These are phyloP conservation scores for Fusarium sp. DNA, from an alignment of 2,329 filamentous ascomycete species.

Conservation along the genomic window DNA sequence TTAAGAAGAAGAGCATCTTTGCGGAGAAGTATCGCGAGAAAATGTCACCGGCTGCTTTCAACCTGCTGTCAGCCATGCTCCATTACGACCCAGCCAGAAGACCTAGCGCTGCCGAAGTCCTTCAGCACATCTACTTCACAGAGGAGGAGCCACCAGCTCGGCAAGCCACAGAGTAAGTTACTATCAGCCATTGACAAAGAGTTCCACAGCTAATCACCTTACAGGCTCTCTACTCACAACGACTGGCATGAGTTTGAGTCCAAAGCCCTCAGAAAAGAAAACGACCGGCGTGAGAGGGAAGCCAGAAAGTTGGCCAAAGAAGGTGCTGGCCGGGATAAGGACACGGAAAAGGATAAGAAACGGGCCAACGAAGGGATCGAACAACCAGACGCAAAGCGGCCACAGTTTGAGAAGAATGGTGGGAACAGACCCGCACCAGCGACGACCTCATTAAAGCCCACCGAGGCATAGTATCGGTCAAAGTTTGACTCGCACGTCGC, in stretches of 20 bases:
- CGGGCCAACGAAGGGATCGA: slow-evolving; percentile 49
- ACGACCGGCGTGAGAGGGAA: slow-evolving; percentile 73
- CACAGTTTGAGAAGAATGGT: slow-evolving; percentile 47
- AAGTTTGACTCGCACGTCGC: not conserved
- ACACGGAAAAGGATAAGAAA: slow-evolving; percentile 55
- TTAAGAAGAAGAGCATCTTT: slow-evolving; percentile 79
- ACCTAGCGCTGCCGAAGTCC: slow-evolving; percentile 83
- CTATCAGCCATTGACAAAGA: not conserved
- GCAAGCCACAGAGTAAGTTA: slow-evolving; percentile 84
- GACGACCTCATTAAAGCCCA: slow-evolving; percentile 12
- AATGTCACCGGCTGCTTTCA: slow-evolving; percentile 82
- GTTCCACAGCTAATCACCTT: slow-evolving; percentile 47
- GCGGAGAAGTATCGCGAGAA: slow-evolving; percentile 83
- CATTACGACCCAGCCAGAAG: slow-evolving; percentile 86
- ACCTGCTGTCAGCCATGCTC: slow-evolving; percentile 86
- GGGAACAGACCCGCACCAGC: slow-evolving; percentile 23
- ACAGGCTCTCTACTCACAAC: slow-evolving; percentile 79
- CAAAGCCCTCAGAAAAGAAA: slow-evolving; percentile 91
- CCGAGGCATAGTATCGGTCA: slow-evolving; percentile 18
- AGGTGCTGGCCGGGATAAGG: slow-evolving; percentile 44
- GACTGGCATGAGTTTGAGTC: slow-evolving; percentile 99
- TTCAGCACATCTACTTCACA: slow-evolving; percentile 89
- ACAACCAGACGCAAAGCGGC: slow-evolving; percentile 50
- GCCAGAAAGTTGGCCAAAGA: slow-evolving; percentile 60
- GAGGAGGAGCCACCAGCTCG: slow-evolving; percentile 80